phyloP scores from a whole-genome alignment of 129 eudicot genomes.

The Cynara cardunculus region DNA sequence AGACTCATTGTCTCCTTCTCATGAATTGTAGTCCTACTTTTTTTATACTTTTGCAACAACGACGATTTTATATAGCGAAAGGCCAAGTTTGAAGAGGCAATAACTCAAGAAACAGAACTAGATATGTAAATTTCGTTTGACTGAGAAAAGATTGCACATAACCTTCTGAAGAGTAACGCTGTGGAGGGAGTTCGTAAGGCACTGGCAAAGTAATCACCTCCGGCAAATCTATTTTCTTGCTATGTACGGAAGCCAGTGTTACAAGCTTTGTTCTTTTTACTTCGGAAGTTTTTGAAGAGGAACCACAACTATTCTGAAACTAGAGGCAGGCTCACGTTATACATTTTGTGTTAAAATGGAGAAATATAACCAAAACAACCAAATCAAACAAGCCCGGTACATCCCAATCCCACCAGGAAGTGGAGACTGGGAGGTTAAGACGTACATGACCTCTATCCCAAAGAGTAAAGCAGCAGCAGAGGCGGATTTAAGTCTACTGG shows the following conservation, averaged over 20 bases:
- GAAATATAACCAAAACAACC: background rate
- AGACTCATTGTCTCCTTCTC: background rate
- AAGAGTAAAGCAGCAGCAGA: background rate
- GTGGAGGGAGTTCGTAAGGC: conserved; percentile 94
- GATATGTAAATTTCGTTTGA: background rate
- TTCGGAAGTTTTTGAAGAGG: conserved; percentile 16
- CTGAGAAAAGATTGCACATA: background rate
- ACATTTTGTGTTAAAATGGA: background rate
- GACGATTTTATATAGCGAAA: background rate
- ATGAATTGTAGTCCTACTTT: background rate
- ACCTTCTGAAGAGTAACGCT: conserved; percentile 77
- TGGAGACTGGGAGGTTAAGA: background rate
- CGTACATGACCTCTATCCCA: background rate
- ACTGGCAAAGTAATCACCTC: conserved; percentile 72
- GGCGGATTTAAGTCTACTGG: background rate
- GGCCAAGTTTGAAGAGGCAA: background rate
- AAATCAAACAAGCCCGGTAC: background rate
- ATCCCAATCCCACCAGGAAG: background rate
- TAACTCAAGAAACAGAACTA: background rate
- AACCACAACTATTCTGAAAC: conserved; percentile 42
- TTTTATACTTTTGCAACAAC: background rate
- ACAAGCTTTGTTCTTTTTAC: conserved; percentile 62
- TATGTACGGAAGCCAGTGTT: conserved; percentile 55
- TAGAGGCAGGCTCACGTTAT: background rate
- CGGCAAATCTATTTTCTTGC: conserved; percentile 20